Conservation (phyloP, 1,284 basidiomycete species). For the Lentinula novae-zelandiae region DNA sequence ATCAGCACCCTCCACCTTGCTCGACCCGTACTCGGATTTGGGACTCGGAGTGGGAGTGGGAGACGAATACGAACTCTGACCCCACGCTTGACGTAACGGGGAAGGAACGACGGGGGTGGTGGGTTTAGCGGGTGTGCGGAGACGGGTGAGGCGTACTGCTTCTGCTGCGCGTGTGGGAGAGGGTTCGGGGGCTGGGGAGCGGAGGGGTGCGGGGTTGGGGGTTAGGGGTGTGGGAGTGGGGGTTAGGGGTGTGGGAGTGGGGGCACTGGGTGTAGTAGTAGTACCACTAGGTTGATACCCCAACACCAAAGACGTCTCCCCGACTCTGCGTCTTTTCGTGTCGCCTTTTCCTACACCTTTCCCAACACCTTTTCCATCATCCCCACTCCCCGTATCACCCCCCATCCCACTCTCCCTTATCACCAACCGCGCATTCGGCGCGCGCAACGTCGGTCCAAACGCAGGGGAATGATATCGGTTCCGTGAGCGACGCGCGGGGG, state of each 20-base stretch:
- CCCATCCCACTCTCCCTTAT: slow-evolving; percentile 25
- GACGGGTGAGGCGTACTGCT: slow-evolving; percentile 24
- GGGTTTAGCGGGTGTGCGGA: slow-evolving; percentile 45
- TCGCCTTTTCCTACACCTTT: slow-evolving; percentile 36
- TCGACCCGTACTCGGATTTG: too few species aligned
- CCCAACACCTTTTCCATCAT: slow-evolving; percentile 29
- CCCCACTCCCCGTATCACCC: too few species aligned
- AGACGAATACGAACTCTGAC: slow-evolving; percentile 27
- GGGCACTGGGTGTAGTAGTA: too few species aligned
- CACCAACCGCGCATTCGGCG: slow-evolving; percentile 25
- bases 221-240: too few species aligned
- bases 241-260: neutral
- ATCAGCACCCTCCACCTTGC: too few species aligned
- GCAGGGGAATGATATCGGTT: slow-evolving; percentile 68
- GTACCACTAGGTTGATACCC: slow-evolving; percentile 11
- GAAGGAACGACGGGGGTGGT: slow-evolving; percentile 62
- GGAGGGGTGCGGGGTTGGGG: neutral
- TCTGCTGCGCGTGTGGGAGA: slow-evolving; percentile 20
- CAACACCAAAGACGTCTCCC: slow-evolving; percentile 28
- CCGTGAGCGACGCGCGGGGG: slow-evolving; percentile 27
- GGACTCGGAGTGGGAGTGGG: slow-evolving; percentile 29
- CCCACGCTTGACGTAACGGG: slow-evolving; percentile 64
- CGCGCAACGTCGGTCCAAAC: slow-evolving; percentile 46
- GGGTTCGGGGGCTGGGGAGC: slow-evolving; percentile 23
- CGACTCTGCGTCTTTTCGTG: slow-evolving; percentile 59